Conservation (phyloP, 2,329 filamentous ascomycete species). For the Tolypocladium paradoxum region DNA sequence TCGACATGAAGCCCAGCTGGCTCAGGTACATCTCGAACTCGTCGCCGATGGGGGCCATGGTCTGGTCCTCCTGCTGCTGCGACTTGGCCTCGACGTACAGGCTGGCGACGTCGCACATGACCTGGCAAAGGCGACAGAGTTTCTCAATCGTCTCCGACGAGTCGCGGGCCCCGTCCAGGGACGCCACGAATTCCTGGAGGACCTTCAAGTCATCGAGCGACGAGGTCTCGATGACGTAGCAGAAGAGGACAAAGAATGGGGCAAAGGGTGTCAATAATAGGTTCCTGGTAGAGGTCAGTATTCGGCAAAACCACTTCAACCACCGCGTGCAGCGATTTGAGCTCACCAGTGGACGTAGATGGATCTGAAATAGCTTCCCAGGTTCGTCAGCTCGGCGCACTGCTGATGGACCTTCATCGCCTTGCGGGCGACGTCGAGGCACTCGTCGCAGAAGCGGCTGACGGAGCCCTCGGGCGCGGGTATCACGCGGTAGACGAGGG, state of each 20-base stretch:
- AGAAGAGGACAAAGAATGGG: conserved; percentile 50
- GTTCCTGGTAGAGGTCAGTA: conserved; percentile 26
- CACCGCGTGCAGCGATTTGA: background rate
- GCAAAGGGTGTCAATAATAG: conserved; percentile 46
- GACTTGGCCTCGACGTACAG: conserved; percentile 52
- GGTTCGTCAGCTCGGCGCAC: conserved; percentile 32
- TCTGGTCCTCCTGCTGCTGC: conserved; percentile 33
- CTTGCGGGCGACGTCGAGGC: conserved; percentile 37
- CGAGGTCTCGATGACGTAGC: conserved; percentile 43
- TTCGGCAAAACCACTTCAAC: background rate
- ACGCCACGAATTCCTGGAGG: conserved; percentile 45
- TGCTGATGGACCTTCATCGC: conserved; percentile 34
- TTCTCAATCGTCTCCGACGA: conserved; percentile 49
- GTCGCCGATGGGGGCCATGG: conserved; percentile 39
- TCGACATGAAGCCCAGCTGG: conserved; percentile 50
- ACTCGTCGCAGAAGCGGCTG: conserved; percentile 36
- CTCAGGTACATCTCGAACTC: conserved; percentile 56
- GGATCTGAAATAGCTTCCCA: conserved; percentile 28
- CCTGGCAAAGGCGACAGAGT: conserved; percentile 49
- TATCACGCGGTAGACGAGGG: conserved; percentile 41
- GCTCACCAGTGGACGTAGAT: conserved; percentile 42
- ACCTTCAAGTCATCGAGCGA: conserved; percentile 41
- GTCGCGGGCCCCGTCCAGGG: conserved; percentile 38
- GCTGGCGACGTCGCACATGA: conserved; percentile 50
- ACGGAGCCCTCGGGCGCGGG: conserved; percentile 31